Base-by-base conservation (phyloP, 306 rosid genomes). In the Lotus japonicus region DNA sequence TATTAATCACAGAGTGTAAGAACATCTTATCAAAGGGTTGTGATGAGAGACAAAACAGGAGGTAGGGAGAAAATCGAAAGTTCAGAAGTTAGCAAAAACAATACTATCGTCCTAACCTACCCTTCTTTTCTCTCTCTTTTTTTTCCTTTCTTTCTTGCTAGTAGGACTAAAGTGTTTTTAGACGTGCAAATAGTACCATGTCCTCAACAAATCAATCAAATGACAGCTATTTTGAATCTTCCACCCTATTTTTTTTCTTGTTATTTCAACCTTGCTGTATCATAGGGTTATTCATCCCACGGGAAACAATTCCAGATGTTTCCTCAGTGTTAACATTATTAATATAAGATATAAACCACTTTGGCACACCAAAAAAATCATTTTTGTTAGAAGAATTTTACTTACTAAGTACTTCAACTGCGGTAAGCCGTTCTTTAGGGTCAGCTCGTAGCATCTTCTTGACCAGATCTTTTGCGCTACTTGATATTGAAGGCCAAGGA, bases 401-500 rank as follows among this genome's bases (percentile, higher is more conserved):
- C 98, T 86, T 81, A 94, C 98, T 74, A 10, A 94, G 87, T 71
- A 88, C 97, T 14, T 88, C 92, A 70, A n/a, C 71, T 14, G 98
- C 88, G 45, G 92, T 64, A 73, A 88, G 89, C 21, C 98, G 86
- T 58, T 90, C 95, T 72, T 86, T 90, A 35, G 88, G 83, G 74
- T 85, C 92, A 35, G 87, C 83, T 17, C 79, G 74, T 33, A 94
- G 81, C 95, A 94, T 88, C 78, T 86, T 94, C 84, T 81, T 86
- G 57, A 94, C 89, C 70, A 94, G 89, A 84, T 94, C 98, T 76
- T 86, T 90, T 14, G 97, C 98, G 70, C 91, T 84, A 50, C 80
- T 82, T 14, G 98, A 94, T 80, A 90, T 81, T 42, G 98, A 90
- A 73, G 97, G 95, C 98, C 98, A 94, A 23, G 98, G 98, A 35